phyloP scores from a whole-genome alignment of 2,329 filamentous ascomycete species.

The Diplodia sapinea region DNA sequence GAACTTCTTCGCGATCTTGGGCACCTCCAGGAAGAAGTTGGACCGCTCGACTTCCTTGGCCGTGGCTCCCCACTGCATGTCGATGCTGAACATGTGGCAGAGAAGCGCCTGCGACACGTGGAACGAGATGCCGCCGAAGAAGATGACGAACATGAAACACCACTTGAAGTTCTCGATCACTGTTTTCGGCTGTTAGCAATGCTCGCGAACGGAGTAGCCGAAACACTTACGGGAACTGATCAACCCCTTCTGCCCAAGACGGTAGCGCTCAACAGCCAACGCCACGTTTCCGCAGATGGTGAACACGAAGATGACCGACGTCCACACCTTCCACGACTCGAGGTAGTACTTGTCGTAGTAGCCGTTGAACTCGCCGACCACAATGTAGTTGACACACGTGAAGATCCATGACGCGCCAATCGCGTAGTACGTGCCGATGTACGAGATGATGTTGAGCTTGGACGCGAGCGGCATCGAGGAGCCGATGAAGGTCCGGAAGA shows the following conservation, averaged over 20 bases:
- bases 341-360: conserved; percentile 28
- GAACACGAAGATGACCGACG: conserved; percentile 28
- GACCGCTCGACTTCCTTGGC: conserved; percentile 31
- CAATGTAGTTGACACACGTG: conserved; percentile 72
- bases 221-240: conserved; percentile 13
- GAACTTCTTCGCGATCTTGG: conserved; percentile 28
- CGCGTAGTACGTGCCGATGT: conserved; percentile 75
- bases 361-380: conserved; percentile 74
- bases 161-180: conserved; percentile 35
- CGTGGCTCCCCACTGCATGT: conserved; percentile 33
- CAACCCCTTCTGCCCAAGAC: conserved; percentile 19
- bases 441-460: conserved; percentile 74
- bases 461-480: conserved; percentile 68
- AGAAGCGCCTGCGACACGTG: conserved; percentile 33
- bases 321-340: conserved; percentile 31
- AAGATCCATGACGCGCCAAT: conserved; percentile 71
- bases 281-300: conserved; percentile 18
- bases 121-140: conserved; percentile 35
- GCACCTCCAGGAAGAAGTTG: conserved; percentile 30
- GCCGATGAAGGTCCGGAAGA: conserved; percentile 66
- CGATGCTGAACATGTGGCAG: conserved; percentile 33
- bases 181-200: background rate
- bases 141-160: conserved; percentile 34
- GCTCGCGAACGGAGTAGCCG: background rate
- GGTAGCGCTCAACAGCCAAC: conserved; percentile 27